Percentiles rank a stretch among this genome's conserved stretches.
phyloP scores from a whole-genome alignment of 1,139 yeast genomes.

The Hyphopichia wangnamkhiaoensis region DNA sequence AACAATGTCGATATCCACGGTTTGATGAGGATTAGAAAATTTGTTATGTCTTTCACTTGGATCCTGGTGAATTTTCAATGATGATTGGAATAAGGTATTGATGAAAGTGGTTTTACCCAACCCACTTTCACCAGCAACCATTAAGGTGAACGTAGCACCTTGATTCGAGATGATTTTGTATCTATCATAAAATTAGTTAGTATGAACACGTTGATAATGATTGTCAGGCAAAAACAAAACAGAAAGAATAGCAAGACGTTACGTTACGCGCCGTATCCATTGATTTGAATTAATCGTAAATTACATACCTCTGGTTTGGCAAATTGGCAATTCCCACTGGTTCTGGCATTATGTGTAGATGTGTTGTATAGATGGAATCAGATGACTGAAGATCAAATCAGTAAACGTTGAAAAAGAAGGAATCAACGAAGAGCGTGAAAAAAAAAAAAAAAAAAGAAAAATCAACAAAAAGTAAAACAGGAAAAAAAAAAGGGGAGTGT shows the following conservation, averaged over 20 bases:
- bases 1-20: constrained; percentile 87
- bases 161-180: constrained; percentile 85
- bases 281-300: too few species aligned
- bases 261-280: too few species aligned
- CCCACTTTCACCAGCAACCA: constrained; percentile 97
- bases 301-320: constrained; percentile 95
- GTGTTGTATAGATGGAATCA: too few species aligned
- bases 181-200: constrained; percentile 34
- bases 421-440: too few species aligned
- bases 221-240: neutral
- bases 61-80: constrained; percentile 64
- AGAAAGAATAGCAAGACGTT: neutral
- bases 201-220: constrained; percentile 7
- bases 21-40: constrained; percentile 67
- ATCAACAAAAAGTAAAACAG: too few species aligned
- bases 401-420: too few species aligned
- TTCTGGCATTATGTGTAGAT: constrained; percentile 48
- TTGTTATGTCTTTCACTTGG: constrained; percentile 66
- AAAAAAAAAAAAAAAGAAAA: too few species aligned
- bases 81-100: constrained; percentile 84
- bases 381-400: too few species aligned
- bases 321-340: constrained; percentile 84
- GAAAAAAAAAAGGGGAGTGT: too few species aligned
- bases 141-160: constrained; percentile 87
- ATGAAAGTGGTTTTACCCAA: constrained; percentile 92